These are phyloP conservation scores for Cutaneotrichosporon arboriforme DNA, from an alignment of 1,284 basidiomycete genomes.

Conservation along the genomic window DNA sequence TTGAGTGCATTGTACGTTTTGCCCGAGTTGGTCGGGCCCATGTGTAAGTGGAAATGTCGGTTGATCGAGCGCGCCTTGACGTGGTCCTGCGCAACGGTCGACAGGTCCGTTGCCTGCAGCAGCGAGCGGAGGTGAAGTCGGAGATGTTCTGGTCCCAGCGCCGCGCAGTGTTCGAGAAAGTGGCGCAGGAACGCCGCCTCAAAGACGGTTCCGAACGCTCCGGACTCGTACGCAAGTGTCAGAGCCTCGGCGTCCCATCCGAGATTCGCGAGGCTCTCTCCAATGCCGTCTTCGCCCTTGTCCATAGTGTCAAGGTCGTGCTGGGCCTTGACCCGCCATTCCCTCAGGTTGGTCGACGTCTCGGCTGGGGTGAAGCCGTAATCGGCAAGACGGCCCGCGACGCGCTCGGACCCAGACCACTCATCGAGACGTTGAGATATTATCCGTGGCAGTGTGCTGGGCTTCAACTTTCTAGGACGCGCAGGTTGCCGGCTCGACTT, in stretches of 20 bases:
- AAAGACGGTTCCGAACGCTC: slow-evolving; percentile 18
- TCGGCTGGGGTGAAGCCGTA: slow-evolving; percentile 25
- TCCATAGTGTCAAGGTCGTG: slow-evolving; percentile 3
- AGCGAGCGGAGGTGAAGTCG: slow-evolving; percentile 35
- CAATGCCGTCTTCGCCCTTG: slow-evolving; percentile 6
- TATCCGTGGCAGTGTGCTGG: slow-evolving; percentile 4
- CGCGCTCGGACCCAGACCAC: slow-evolving; percentile 24
- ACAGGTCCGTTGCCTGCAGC: slow-evolving; percentile 43
- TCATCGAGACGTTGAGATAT: slow-evolving; percentile 27
- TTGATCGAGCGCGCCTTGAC: slow-evolving; percentile 52
- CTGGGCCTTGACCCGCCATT: slow-evolving; percentile 4
- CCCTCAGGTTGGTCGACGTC: slow-evolving; percentile 1
- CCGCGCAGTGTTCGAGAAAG: slow-evolving; percentile 19
- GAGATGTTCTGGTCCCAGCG: slow-evolving; percentile 7
- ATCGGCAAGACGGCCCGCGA: slow-evolving; percentile 18
- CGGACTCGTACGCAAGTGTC: slow-evolving; percentile 25
- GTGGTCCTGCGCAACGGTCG: slow-evolving; percentile 38
- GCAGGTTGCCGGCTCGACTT: neutral
- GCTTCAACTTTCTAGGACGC: slow-evolving; percentile 1
- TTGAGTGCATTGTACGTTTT: slow-evolving; percentile 92
- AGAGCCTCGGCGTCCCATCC: slow-evolving; percentile 30
- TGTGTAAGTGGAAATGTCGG: slow-evolving; percentile 85
- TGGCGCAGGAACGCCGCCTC: slow-evolving; percentile 31
- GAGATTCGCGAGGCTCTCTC: slow-evolving; percentile 10
- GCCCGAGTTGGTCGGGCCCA: slow-evolving; percentile 95